Base-by-base conservation (phyloP, 78 protist genomes). In the Thecamonas trahens region DNA sequence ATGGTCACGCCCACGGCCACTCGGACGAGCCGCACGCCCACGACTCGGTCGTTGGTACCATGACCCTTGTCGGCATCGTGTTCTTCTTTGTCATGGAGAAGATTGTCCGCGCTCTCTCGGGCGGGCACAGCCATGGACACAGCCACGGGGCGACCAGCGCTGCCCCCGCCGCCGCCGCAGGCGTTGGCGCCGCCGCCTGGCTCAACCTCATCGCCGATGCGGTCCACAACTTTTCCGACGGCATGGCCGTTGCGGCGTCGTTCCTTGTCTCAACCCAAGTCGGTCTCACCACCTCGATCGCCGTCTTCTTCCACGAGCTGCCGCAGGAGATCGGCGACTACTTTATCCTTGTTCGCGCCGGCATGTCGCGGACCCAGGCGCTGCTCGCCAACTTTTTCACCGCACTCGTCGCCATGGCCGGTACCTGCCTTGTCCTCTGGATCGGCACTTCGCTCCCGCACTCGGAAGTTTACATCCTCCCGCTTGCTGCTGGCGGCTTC, bases 261-360 rank as follows among this genome's bases (percentile, higher is more conserved):
- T 85, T 70, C 53, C 29, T 8, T 20, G 22, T 14, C 42, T 15
- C 60, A 61, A n/a, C 14, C 37, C 3, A 15, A 13, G 13, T 52
- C 6, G 90, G 85, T 31, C 3, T 54, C 44, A 4, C 58, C 26
- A 78, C 82, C 34, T 70, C 77, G 32, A 1, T 80, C 29, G 77
- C 90, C 24, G 47, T 68, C 26, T 44, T 80, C 40, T 0, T 67
- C 15, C 90, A 85, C 72, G 90, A 85, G 71, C 57, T 84, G 3
- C 90, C 90, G 35, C 90, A 85, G 31, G 90, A 85, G 80, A 24
- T 85, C 8, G 85, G 86, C 40, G 90, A 85, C 79, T 72, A 32
- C 32, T 85, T 80, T 8, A 57, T 85, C 45, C 67, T 85, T n/a
- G 20, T 85, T 24, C 71, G n/a, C 6, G 18, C 74, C 3, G 90